Evolutionary conservation across 2,329 filamentous ascomycete species (phyloP), one percentile per base, ranked within the genome.

Genomic region (Emergomyces orientalis): DNA sequence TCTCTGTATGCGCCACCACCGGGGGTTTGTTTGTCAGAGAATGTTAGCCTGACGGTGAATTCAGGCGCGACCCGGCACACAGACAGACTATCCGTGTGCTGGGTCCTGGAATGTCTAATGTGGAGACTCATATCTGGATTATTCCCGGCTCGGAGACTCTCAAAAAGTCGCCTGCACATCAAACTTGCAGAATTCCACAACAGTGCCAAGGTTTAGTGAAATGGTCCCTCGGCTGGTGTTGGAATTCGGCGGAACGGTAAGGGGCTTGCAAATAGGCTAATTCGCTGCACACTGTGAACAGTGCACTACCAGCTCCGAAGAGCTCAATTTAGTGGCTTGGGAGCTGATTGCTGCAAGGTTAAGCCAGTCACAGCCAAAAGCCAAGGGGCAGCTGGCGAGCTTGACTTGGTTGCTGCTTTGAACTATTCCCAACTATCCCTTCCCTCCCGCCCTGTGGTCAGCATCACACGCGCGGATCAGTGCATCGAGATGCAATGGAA

Each of bases 281-380:
- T 19, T 19, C 11, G 41, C 41, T 43, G 41, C 41, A 22, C 41
- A 1, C 41, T 19, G n/a, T n/a, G 41, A 8, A 8, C n/a, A 11
- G 1, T 1, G 19, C 56, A 37, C 56, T 59, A 59, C 56, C 56
- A 59, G 56, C 56, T 59, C 56, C 56, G 56, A 59, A 9, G 11
- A 19, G 17, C 51, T 19, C 14, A 11, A 34, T 8, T 34, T 30
- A n/a, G 51, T 3, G 51, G 27, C 51, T 54, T 54, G 30, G 27
- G 19, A 17, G 13, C 4, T 9, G 6, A 13, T 39, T 39, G 13
- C 2, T 39, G 1, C 37, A 13, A 39, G 13, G 37, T 39, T 39
- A 37, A 39, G 37, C 37, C 37, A 39, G 37, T 45, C 41, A n/a
- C 19, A 19, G 41, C 41, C 41, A n/a, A 45, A 51, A 27, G 9